A percentile compares a stretch with the other conserved stretches of the same genome.
phyloP scores from a whole-genome alignment of 345 rosid species.

The Citrus reticulata region DNA sequence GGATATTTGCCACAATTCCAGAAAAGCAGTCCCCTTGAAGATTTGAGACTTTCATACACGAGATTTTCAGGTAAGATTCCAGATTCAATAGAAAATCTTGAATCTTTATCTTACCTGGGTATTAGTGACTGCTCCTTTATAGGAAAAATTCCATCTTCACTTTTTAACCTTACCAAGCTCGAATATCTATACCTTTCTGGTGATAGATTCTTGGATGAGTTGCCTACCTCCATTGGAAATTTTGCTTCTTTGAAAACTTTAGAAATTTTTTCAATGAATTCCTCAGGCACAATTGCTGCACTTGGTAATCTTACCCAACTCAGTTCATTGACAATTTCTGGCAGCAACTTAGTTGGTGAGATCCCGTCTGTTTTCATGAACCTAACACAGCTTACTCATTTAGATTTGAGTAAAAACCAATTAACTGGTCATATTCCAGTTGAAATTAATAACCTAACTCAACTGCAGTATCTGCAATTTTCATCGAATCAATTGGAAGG shows the following conservation, averaged over 20 bases:
- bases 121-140: background rate
- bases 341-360: too few species aligned
- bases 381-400: too few species aligned
- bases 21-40: background rate
- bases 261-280: background rate
- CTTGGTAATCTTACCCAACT: background rate
- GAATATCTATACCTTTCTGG: background rate
- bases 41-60: background rate
- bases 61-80: background rate
- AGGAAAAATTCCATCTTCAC: background rate
- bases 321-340: background rate
- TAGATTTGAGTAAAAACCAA: background rate
- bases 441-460: background rate
- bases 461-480: accelerated
- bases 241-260: background rate
- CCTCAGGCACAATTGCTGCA: background rate
- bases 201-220: background rate
- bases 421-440: background rate
- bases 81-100: background rate
- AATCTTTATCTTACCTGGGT: background rate
- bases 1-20: background rate
- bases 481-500: background rate
- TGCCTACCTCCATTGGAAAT: background rate
- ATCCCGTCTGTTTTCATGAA: background rate
- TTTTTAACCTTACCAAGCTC: background rate